A percentile compares a stretch with the other conserved stretches of the same genome.
Evolutionary conservation across 73 alveolate species (phyloP).

Genomic region (Paramecium biaurelia): DNA sequence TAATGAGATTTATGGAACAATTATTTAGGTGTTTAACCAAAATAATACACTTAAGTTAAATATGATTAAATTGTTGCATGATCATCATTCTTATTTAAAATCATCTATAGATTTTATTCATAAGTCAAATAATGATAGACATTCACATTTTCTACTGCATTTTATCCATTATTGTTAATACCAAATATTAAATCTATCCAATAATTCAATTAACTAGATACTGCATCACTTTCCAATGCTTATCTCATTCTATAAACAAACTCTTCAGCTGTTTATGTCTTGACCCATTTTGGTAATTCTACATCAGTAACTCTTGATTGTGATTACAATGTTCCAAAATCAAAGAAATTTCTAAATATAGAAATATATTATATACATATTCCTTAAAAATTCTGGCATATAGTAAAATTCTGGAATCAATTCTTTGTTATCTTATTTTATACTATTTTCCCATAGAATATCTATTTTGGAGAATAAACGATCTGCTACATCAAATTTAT

Average conservation of each 20-base stretch:
- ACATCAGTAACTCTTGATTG: conserved; percentile 75
- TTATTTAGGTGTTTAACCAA: conserved; percentile 92
- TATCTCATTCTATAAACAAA: conserved; percentile 69
- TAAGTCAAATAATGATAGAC: conserved; percentile 75
- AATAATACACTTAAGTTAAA: conserved; percentile 79
- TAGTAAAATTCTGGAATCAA: conserved; percentile 95
- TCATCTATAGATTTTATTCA: conserved; percentile 70
- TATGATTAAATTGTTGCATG: conserved; percentile 69
- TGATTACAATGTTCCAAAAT: conserved; percentile 82
- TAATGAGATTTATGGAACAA: conserved; percentile 66
- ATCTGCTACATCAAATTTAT: conserved; percentile 91
- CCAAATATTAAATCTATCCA: conserved; percentile 90
- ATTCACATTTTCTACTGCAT: conserved; percentile 78
- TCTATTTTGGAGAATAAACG: conserved; percentile 84
- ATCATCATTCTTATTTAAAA: conserved; percentile 73
- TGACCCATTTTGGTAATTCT: conserved; percentile 77
- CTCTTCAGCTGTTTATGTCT: conserved; percentile 71
- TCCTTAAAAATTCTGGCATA: conserved; percentile 87
- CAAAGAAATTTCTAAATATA: conserved; percentile 63
- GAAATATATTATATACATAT: conserved; percentile 31
- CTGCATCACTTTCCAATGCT: conserved; percentile 76
- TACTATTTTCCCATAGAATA: conserved; percentile 76
- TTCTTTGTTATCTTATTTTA: conserved; percentile 92
- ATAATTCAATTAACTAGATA: conserved; percentile 59
- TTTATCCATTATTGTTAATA: conserved; percentile 77